Conservation (phyloP, 116 monocot species). For the Iris pallida region DNA sequence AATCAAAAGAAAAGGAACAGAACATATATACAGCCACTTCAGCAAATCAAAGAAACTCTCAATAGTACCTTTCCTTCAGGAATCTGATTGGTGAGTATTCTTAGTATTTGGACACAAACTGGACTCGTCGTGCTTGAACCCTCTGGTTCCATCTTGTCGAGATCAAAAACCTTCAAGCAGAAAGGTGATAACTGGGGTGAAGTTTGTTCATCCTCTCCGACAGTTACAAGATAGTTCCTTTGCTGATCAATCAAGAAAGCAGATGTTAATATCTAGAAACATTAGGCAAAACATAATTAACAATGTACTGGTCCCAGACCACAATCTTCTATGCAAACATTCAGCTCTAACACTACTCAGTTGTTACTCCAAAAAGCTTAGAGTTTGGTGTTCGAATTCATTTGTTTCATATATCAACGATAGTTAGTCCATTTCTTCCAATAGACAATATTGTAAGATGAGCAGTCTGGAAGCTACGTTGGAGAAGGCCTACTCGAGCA, state of each 20-base stretch:
- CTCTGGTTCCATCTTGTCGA: constrained; percentile 89
- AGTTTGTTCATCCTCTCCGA: constrained; percentile 80
- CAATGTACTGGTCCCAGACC: too few relatives aligned
- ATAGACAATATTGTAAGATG: too few relatives aligned
- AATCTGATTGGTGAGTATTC: constrained; percentile 89
- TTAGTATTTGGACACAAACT: constrained; percentile 73
- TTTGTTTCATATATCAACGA: too few relatives aligned
- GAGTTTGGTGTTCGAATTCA: too few relatives aligned
- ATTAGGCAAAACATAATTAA: too few relatives aligned
- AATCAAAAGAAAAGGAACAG: background rate
- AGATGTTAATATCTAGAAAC: constrained; percentile 4
- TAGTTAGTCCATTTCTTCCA: too few relatives aligned
- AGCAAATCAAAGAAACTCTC: background rate
- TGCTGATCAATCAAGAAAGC: constrained; percentile 52
- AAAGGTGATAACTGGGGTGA: constrained; percentile 56
- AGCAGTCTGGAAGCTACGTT: too few relatives aligned
- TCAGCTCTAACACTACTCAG: too few relatives aligned
- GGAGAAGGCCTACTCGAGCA: too few relatives aligned
- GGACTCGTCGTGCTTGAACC: constrained; percentile 79
- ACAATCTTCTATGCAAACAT: too few relatives aligned
- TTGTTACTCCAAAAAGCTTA: too few relatives aligned
- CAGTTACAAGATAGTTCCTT: constrained; percentile 79
- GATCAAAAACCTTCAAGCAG: constrained; percentile 88
- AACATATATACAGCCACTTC: too few relatives aligned
- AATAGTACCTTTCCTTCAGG: constrained; percentile 67